Conservation (phyloP, 345 rosid genomes). For the Murraya paniculata region DNA sequence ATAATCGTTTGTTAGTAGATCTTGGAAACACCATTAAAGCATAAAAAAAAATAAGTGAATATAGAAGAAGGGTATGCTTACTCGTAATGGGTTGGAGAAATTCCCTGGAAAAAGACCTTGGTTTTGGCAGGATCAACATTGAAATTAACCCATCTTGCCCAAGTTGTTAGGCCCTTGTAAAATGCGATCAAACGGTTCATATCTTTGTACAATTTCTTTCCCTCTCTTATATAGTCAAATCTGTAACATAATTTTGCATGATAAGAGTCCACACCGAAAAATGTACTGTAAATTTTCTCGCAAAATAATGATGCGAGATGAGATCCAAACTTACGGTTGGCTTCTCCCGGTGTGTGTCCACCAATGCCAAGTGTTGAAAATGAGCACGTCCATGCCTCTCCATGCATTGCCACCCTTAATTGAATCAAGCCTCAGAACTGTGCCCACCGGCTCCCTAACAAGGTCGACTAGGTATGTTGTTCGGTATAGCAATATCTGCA, state of each 20-base stretch:
- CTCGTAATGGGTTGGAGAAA: slow-evolving; percentile 90
- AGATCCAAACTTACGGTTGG: slow-evolving; percentile 52
- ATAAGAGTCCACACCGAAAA: not conserved
- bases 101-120: slow-evolving; percentile 78
- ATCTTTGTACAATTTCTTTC: slow-evolving; percentile 56
- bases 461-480: slow-evolving; percentile 71
- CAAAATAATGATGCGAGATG: not conserved
- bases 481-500: slow-evolving; percentile 51
- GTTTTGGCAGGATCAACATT: slow-evolving; percentile 64
- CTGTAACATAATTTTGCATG: slow-evolving; percentile 28
- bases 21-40: too few species aligned
- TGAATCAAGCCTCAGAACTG: slow-evolving; percentile 68
- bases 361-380: slow-evolving; percentile 95
- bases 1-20: too few species aligned
- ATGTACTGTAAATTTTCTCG: not conserved
- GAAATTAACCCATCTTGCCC: slow-evolving; percentile 89
- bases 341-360: slow-evolving; percentile 75
- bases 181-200: slow-evolving; percentile 81
- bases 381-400: slow-evolving; percentile 84
- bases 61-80: slow-evolving; percentile 28
- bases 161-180: slow-evolving; percentile 83
- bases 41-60: not conserved
- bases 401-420: slow-evolving; percentile 62
- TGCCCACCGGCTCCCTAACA: slow-evolving; percentile 39
- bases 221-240: slow-evolving; percentile 75